Percentiles rank a stretch among this genome's conserved stretches.
Conservation (phyloP, 495 filamentous ascomycete species). For the Neurospora pannonica region DNA sequence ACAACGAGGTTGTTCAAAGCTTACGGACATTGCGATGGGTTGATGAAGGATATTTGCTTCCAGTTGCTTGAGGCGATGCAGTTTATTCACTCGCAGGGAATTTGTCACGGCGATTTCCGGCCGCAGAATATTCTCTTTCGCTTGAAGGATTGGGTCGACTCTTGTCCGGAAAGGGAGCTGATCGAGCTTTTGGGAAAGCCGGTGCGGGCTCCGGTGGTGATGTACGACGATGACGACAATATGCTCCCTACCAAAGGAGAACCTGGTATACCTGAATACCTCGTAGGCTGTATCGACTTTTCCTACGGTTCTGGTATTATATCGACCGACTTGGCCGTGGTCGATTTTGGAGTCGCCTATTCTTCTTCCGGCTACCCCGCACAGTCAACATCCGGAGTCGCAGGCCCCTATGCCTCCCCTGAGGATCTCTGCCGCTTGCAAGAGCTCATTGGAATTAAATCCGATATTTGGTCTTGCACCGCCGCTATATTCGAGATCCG, state of each 20-base stretch:
- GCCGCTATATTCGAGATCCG: conserved; percentile 11
- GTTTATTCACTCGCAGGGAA: conserved; percentile 18
- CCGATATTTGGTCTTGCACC: conserved; percentile 21
- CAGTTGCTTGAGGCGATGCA: conserved; percentile 18
- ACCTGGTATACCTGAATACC: conserved; percentile 11
- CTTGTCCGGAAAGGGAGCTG: conserved; percentile 4
- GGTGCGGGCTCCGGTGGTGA: not conserved
- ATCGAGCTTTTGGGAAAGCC: conserved; percentile 7
- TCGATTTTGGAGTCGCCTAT: conserved; percentile 22
- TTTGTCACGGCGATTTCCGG: conserved; percentile 24
- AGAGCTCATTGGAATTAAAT: not conserved
- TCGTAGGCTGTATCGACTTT: conserved; percentile 1
- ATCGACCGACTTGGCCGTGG: conserved; percentile 8
- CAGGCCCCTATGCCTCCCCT: conserved; percentile 9
- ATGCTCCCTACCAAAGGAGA: not conserved
- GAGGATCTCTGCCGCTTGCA: conserved; percentile 10
- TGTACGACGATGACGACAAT: not conserved
- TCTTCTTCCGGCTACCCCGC: not conserved
- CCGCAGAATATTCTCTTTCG: conserved; percentile 16
- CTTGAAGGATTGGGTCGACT: conserved; percentile 12
- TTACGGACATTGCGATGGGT: not conserved
- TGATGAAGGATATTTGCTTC: conserved; percentile 9
- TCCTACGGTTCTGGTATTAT: not conserved
- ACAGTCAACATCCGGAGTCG: conserved; percentile 3
- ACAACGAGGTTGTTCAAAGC: conserved; percentile 7